A percentile compares a stretch with the other conserved stretches of the same genome.
These are phyloP conservation scores for Triadica sebifera DNA, from an alignment of 345 rosid genomes.

Conservation along the genomic window DNA sequence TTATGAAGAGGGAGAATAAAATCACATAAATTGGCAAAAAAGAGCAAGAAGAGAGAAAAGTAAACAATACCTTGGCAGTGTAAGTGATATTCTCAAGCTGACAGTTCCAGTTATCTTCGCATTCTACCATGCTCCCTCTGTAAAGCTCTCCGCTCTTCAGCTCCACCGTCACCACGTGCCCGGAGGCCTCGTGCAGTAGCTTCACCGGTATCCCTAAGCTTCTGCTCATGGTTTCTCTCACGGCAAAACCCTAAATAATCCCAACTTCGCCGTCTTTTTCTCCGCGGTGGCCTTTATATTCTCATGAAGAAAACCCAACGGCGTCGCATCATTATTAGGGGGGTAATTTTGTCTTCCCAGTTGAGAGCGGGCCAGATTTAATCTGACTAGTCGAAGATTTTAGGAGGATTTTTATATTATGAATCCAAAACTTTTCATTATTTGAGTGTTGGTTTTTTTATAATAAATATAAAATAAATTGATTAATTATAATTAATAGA, in stretches of 20 bases:
- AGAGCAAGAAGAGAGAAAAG: neutral
- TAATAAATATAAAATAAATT: too few relatives aligned
- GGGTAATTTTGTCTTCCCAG: conserved; percentile 7
- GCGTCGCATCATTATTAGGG: neutral
- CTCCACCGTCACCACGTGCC: conserved; percentile 82
- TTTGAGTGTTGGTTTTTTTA: too few relatives aligned
- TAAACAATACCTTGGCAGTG: conserved; percentile 57
- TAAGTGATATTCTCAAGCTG: conserved; percentile 81
- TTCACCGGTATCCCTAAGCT: conserved; percentile 91
- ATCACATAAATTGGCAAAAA: neutral
- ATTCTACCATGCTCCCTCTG: conserved; percentile 86
- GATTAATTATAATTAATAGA: too few relatives aligned
- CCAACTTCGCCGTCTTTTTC: neutral
- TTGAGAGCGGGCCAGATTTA: too few relatives aligned
- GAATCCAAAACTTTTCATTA: too few relatives aligned
- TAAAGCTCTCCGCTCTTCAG: conserved; percentile 86
- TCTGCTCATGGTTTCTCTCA: conserved; percentile 55
- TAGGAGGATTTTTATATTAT: too few relatives aligned
- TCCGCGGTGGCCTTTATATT: neutral
- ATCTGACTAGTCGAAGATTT: too few relatives aligned
- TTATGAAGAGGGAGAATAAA: conserved; percentile 11
- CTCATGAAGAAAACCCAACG: neutral
- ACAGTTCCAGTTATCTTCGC: conserved; percentile 93
- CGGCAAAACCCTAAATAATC: conserved; percentile 50
- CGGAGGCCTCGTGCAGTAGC: conserved; percentile 79